Conservation (phyloP, 352 stramenopile genomes). For the Thraustochytrium striatum region DNA sequence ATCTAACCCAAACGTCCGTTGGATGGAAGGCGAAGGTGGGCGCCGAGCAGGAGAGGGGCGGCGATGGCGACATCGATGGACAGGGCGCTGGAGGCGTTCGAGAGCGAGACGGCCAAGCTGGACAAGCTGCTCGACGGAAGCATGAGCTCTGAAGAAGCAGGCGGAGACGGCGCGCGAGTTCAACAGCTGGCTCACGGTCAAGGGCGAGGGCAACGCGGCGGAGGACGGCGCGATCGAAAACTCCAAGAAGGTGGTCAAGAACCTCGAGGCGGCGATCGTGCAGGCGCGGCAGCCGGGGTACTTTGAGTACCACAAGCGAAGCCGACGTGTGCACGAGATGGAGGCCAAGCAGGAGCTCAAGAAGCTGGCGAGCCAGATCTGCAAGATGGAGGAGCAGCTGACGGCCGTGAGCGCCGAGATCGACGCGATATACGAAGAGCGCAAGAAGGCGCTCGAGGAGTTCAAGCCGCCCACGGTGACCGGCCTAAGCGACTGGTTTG, state of each 20-base stretch:
- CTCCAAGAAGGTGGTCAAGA: slow-evolving; percentile 20
- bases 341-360: slow-evolving; percentile 1
- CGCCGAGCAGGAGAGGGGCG: too few relatives aligned
- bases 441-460: neutral
- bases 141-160: slow-evolving; percentile 43
- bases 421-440: slow-evolving; percentile 38
- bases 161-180: slow-evolving; percentile 6
- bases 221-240: slow-evolving; percentile 42
- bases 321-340: slow-evolving; percentile 12
- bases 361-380: slow-evolving; percentile 16
- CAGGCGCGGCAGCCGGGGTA: slow-evolving; percentile 43
- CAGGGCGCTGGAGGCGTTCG: too few relatives aligned
- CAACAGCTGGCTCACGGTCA: slow-evolving; percentile 39
- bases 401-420: slow-evolving; percentile 3
- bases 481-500: slow-evolving; percentile 46
- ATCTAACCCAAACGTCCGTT: too few relatives aligned
- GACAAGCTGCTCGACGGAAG: too few relatives aligned
- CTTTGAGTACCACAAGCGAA: slow-evolving; percentile 47
- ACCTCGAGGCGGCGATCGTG: slow-evolving; percentile 45
- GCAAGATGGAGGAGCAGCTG: neutral
- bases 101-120: too few relatives aligned
- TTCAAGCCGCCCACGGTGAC: neutral
- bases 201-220: neutral
- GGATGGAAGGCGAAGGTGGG: too few relatives aligned
- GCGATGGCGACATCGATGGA: too few relatives aligned